Percentiles rank a stretch among this genome's conserved stretches.
phyloP scores from a whole-genome alignment of 2,329 filamentous ascomycete species.

The Trichoderma gracile region DNA sequence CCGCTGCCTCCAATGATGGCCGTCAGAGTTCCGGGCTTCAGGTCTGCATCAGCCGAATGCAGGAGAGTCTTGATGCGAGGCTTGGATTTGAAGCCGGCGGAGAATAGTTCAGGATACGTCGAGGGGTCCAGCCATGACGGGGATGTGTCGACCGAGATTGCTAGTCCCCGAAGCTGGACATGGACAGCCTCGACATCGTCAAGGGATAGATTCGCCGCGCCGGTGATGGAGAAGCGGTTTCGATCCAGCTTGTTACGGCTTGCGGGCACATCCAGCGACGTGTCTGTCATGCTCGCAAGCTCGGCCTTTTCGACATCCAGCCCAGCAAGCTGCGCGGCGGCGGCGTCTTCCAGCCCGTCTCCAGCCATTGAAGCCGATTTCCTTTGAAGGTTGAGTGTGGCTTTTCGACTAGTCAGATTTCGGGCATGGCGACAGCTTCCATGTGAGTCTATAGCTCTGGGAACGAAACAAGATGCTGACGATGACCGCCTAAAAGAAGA shows the following conservation, averaged over 20 bases:
- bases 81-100: slow-evolving; percentile 41
- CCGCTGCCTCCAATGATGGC: slow-evolving; percentile 76
- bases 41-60: slow-evolving; percentile 62
- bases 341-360: slow-evolving; percentile 6
- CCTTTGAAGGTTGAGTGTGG: background rate
- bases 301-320: slow-evolving; percentile 39
- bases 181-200: slow-evolving; percentile 58
- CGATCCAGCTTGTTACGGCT: slow-evolving; percentile 27
- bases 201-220: slow-evolving; percentile 44
- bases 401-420: slow-evolving; percentile 8
- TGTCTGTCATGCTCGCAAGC: slow-evolving; percentile 38
- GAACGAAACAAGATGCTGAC: slow-evolving; percentile 11
- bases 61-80: slow-evolving; percentile 56
- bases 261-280: slow-evolving; percentile 32
- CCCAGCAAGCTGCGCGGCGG: background rate
- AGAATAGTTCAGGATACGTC: slow-evolving; percentile 47
- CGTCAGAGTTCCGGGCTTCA: slow-evolving; percentile 66
- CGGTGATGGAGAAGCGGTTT: slow-evolving; percentile 36
- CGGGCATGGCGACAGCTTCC: slow-evolving; percentile 1
- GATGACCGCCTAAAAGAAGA: background rate
- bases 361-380: background rate
- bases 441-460: background rate
- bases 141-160: slow-evolving; percentile 59
- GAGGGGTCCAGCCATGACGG: slow-evolving; percentile 53
- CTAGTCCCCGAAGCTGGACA: slow-evolving; percentile 55